Percentiles rank a stretch among this genome's conserved stretches.
These are phyloP conservation scores for Alternaria panax DNA, from an alignment of 2,329 filamentous ascomycete species.

Conservation along the genomic window DNA sequence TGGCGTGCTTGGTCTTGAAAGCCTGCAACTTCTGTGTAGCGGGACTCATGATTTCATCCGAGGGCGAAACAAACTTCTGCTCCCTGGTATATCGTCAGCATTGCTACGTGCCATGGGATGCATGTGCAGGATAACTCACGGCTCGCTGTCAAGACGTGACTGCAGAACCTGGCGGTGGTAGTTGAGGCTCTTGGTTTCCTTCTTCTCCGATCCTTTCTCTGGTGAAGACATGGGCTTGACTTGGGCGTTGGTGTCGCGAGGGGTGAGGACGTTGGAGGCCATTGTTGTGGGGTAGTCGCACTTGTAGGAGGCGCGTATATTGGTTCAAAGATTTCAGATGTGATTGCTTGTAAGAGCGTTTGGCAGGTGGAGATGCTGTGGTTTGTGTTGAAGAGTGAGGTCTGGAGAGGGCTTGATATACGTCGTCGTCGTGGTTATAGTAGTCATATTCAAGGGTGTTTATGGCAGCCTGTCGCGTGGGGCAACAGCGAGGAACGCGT, in stretches of 20 bases:
- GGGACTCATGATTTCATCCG: slow-evolving; percentile 88
- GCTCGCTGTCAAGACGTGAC: slow-evolving; percentile 71
- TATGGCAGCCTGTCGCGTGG: slow-evolving; percentile 17
- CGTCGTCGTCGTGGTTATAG: slow-evolving; percentile 11
- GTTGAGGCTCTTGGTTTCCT: slow-evolving; percentile 63
- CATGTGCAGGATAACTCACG: slow-evolving; percentile 58
- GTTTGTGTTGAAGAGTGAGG: not conserved
- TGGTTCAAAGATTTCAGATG: not conserved
- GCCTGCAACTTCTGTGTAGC: slow-evolving; percentile 83
- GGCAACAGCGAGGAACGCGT: slow-evolving; percentile 20
- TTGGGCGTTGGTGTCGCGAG: slow-evolving; percentile 70
- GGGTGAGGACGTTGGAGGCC: slow-evolving; percentile 67
- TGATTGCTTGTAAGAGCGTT: not conserved
- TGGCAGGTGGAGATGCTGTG: not conserved
- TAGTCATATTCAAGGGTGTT: slow-evolving; percentile 14
- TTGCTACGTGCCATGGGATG: not conserved
- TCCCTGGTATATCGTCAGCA: slow-evolving; percentile 47
- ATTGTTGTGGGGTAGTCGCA: slow-evolving; percentile 48
- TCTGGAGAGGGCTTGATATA: not conserved
- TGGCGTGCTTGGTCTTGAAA: slow-evolving; percentile 79
- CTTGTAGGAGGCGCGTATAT: not conserved
- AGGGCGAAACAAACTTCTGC: slow-evolving; percentile 77
- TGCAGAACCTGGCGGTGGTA: slow-evolving; percentile 79
- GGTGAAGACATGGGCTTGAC: slow-evolving; percentile 35
- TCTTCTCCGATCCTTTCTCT: slow-evolving; percentile 31